Conservation (phyloP, 176 grass and related monocot genomes). For the Oropetium thomaeum region DNA sequence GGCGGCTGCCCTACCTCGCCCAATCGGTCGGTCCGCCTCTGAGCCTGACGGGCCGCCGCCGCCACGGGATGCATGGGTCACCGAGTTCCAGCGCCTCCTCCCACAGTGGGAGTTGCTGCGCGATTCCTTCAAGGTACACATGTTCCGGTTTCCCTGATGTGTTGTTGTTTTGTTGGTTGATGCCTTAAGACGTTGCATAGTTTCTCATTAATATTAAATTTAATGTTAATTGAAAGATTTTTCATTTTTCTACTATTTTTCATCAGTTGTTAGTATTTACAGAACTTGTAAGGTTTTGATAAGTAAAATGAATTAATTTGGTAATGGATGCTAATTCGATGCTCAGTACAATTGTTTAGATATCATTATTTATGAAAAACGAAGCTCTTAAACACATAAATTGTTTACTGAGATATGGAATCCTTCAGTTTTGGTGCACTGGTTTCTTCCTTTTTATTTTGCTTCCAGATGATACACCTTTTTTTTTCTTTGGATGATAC, state of each 20-base stretch:
- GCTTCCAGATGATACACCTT: neutral
- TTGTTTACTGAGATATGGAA: neutral
- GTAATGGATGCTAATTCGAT: neutral
- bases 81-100: conserved; percentile 33
- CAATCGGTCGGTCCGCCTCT: no score
- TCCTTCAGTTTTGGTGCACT: neutral
- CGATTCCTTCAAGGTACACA: conserved; percentile 50
- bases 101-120: conserved; percentile 50
- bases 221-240: neutral
- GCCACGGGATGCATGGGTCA: conserved; percentile 43
- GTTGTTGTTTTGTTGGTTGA: neutral
- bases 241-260: neutral
- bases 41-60: neutral
- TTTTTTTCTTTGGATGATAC: no score
- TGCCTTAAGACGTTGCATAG: neutral
- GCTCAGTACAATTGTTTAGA: neutral
- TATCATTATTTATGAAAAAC: neutral
- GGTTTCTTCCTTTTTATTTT: neutral
- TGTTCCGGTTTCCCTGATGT: neutral
- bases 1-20: no score
- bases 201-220: neutral
- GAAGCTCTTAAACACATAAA: no score
- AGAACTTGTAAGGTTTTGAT: neutral
- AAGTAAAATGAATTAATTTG: neutral
- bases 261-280: neutral